phyloP scores from a whole-genome alignment of 305 asterid genomes.

The Ilex paraguariensis region DNA sequence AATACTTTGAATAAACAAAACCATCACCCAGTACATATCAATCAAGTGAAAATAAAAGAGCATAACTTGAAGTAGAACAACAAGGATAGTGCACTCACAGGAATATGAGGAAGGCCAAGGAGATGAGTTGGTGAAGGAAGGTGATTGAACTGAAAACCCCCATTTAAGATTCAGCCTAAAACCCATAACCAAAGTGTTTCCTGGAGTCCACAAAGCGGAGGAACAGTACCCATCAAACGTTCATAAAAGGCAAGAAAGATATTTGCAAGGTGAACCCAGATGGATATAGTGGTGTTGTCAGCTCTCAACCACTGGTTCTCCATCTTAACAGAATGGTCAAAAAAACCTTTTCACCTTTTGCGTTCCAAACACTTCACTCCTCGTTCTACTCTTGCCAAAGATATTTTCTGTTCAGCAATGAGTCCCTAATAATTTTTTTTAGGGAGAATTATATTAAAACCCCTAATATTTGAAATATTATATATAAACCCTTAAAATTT shows the following conservation, averaged over 20 bases:
- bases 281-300: constrained; percentile 24
- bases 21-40: not conserved
- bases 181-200: constrained; percentile 40
- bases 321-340: constrained; percentile 38
- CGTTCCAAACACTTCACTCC: not conserved
- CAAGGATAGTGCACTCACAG: constrained; percentile 27
- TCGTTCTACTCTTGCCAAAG: no score
- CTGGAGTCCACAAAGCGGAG: constrained; percentile 14
- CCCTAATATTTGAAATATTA: no score
- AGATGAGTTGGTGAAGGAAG: constrained; percentile 48
- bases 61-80: not conserved
- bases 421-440: no score
- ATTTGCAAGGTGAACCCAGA: constrained; percentile 9
- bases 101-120: constrained; percentile 47
- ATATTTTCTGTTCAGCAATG: no score
- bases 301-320: constrained; percentile 74
- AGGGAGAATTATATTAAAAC: no score
- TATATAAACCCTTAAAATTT: no score
- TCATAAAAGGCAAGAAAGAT: constrained; percentile 13
- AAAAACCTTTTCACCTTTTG: not conserved
- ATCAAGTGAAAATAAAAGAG: not conserved
- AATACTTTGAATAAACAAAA: not conserved
- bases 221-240: constrained; percentile 21
- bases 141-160: constrained; percentile 58
- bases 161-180: constrained; percentile 64